Base-by-base conservation (phyloP, 1,139 yeast species). In the Zygoascus meyerae region DNA sequence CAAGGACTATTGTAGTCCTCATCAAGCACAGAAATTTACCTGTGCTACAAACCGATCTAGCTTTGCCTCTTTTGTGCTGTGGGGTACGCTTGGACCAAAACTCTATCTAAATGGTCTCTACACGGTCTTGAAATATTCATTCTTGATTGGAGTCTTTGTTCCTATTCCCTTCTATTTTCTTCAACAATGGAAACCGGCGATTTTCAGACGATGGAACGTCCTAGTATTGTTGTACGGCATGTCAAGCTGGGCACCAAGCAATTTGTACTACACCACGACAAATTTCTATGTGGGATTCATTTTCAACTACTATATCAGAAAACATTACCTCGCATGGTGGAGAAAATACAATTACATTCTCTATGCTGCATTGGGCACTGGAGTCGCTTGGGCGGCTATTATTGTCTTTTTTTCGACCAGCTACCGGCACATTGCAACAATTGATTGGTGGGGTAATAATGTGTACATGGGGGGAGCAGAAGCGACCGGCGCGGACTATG, bases 361-460 rank as follows among this genome's bases (percentile, higher is more conserved):
- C 77, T 48, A 53, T 38, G 73, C 79, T 51, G 82, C 76, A 2
- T 65, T 79, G 10, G 74, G 77, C 28, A 77, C 81, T 2, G 83
- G 83, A 10, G 50, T 51, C 5, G 63, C 62, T 11, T 53, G 56
- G 39, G 79, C 75, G 83, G 85, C 62, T 35, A 73, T 71, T 56
- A 55, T 70, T 46, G 49, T 69, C 34, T 70, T 79, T 61, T 75
- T 79, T 56, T 70, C 78, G 1, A 77, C 78, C 3, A 78, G 74
- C 53, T 75, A 70, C 50, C 50, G 50, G 31, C 69, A 70, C 11
- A 65, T 68, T 21, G 58, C 59, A 4, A 29, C 32, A 5, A 28
- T 77, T 21, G 54, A 52, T 52, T 78, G 83, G 83, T 78, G 83
- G 83, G 83, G 83, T 2, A 78, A 78, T 57, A 61, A 52, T 34